Percentiles rank a stretch among this genome's conserved stretches.
Evolutionary conservation across 805 yeast species (phyloP).

Genomic region (Hanseniaspora clermontiae): DNA sequence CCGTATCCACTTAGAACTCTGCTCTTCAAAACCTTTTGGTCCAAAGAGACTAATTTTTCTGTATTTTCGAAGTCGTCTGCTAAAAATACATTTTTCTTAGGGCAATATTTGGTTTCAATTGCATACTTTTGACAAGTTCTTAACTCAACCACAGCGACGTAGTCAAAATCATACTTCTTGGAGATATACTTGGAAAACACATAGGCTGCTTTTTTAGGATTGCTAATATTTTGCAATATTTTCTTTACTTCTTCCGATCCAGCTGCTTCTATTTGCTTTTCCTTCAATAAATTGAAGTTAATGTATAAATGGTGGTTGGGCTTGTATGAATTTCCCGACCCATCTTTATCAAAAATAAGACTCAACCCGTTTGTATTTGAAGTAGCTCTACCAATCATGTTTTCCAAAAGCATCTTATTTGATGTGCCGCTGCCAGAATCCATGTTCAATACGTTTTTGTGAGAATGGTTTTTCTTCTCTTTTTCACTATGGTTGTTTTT

Average conservation of each 20-base stretch:
- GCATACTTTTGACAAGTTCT: conserved; percentile 36
- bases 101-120: conserved; percentile 34
- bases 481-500: background rate
- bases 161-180: conserved; percentile 29
- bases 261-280: conserved; percentile 24
- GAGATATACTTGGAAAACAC: conserved; percentile 30
- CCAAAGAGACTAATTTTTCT: conserved; percentile 28
- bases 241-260: conserved; percentile 27
- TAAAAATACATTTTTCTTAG: conserved; percentile 34
- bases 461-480: background rate
- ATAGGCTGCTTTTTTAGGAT: conserved; percentile 35
- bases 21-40: conserved; percentile 33
- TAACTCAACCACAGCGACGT: conserved; percentile 41
- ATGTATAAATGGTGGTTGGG: conserved; percentile 38
- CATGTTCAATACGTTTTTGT: conserved; percentile 14
- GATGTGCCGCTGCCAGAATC: conserved; percentile 12
- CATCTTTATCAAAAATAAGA: conserved; percentile 48
- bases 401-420: conserved; percentile 24
- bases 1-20: conserved; percentile 38
- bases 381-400: conserved; percentile 47
- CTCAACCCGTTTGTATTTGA: conserved; percentile 28
- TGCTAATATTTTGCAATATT: conserved; percentile 28
- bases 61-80: conserved; percentile 34
- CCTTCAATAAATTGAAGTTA: conserved; percentile 22
- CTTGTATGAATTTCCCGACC: conserved; percentile 49